Evolutionary conservation across 441 rosid species (phyloP).

Genomic region (Adansonia grandidieri): DNA sequence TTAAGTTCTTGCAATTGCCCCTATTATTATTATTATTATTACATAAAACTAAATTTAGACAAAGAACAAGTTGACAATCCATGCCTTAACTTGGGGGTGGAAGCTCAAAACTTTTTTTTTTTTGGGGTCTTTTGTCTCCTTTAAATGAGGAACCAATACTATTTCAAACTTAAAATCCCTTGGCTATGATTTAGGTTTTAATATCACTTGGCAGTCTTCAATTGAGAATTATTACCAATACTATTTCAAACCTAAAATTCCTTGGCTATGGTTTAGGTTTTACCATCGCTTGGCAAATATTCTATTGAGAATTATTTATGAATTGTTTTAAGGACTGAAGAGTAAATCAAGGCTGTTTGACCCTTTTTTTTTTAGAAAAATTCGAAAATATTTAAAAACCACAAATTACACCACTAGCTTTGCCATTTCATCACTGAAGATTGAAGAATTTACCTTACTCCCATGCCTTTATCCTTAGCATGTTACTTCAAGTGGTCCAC

Average conservation of each 20-base stretch:
- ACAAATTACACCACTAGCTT: too few species aligned
- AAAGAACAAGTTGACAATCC: background rate
- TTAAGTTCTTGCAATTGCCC: background rate
- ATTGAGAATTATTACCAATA: background rate
- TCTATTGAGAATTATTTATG: background rate
- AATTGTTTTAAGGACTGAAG: background rate
- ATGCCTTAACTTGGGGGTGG: background rate
- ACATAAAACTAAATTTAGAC: background rate
- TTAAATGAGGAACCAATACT: background rate
- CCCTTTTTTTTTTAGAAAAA: too few species aligned
- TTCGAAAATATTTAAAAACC: too few species aligned
- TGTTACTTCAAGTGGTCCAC: too few species aligned
- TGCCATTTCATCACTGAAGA: too few species aligned
- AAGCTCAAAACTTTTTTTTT: too few species aligned
- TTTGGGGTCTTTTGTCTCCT: background rate
- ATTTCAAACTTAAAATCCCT: background rate
- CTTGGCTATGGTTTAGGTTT: background rate
- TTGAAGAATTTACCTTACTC: background rate
- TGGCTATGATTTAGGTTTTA: background rate
- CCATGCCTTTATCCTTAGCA: too few species aligned
- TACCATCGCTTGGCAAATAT: background rate
- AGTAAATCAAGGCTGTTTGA: background rate
- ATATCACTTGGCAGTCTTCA: background rate
- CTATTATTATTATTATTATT: too few species aligned
- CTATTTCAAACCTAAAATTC: background rate